A percentile compares a stretch with the other conserved stretches of the same genome.
Conservation (phyloP, 2,329 filamentous ascomycete genomes). For the Talaromyces sp. region DNA sequence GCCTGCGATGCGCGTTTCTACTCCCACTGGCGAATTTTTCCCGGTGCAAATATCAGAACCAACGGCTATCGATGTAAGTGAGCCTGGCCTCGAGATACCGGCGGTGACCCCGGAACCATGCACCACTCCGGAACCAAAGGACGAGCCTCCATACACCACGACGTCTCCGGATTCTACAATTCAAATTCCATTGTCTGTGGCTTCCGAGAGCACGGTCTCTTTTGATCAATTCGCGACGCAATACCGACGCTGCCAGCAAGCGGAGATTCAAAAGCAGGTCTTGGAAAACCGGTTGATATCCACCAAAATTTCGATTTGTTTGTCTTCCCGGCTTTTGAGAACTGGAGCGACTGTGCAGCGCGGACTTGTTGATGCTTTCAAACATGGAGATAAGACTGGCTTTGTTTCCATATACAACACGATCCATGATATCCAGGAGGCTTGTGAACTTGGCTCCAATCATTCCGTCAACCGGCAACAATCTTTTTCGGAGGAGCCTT, state of each 20-base stretch:
- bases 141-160: neutral
- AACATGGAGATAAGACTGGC: conserved; percentile 44
- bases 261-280: conserved; percentile 39
- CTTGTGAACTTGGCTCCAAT: conserved; percentile 36
- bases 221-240: conserved; percentile 46
- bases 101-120: conserved; percentile 1
- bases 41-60: conserved; percentile 20
- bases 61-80: conserved; percentile 30
- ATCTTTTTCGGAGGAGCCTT: conserved; percentile 29
- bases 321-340: conserved; percentile 43
- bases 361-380: conserved; percentile 45
- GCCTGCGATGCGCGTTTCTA: conserved; percentile 19
- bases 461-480: conserved; percentile 35
- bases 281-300: conserved; percentile 40
- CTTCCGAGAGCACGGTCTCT: conserved; percentile 28
- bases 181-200: conserved; percentile 21
- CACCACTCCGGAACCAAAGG: neutral
- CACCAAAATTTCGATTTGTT: conserved; percentile 42
- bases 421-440: conserved; percentile 44
- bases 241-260: conserved; percentile 42
- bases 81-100: conserved; percentile 26
- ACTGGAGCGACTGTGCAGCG: conserved; percentile 42
- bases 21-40: conserved; percentile 8
- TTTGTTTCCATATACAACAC: conserved; percentile 46
- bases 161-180: conserved; percentile 17